Conservation (phyloP, 1,139 yeast species). For the Lodderomyces oxycetoniae region DNA sequence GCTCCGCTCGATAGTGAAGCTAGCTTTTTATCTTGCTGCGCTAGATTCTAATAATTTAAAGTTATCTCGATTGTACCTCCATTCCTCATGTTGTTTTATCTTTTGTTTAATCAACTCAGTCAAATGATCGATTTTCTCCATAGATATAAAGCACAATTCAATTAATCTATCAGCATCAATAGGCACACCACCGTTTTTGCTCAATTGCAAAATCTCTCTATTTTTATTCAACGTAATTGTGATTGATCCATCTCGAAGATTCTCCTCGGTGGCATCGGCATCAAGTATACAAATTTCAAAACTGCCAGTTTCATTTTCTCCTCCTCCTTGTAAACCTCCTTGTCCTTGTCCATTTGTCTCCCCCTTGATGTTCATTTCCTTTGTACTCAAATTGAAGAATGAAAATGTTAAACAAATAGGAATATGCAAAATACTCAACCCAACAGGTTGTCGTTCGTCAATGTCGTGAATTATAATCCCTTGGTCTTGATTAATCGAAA, state of each 20-base stretch:
- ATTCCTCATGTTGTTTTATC: conserved; percentile 52
- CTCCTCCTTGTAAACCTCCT: not conserved
- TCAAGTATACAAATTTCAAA: conserved; percentile 61
- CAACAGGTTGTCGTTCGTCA: conserved; percentile 82
- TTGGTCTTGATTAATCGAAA: conserved; percentile 54
- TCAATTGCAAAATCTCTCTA: conserved; percentile 82
- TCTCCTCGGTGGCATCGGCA: conserved; percentile 74
- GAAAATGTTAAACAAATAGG: conserved; percentile 92
- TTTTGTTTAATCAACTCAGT: conserved; percentile 60
- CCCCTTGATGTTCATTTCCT: conserved; percentile 68
- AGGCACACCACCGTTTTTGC: conserved; percentile 87
- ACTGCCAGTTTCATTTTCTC: conserved; percentile 1
- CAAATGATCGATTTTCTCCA: conserved; percentile 53
- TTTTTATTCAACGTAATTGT: conserved; percentile 86
- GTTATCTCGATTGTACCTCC: conserved; percentile 27
- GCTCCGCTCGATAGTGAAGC: no score
- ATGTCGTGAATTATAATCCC: conserved; percentile 60
- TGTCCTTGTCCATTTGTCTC: conserved; percentile 21
- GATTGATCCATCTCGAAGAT: conserved; percentile 69
- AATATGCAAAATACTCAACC: conserved; percentile 77
- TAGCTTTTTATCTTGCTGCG: conserved; percentile 25
- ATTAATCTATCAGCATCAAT: conserved; percentile 69
- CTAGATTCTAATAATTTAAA: conserved; percentile 36
- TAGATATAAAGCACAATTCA: conserved; percentile 67
- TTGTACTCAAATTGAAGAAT: conserved; percentile 58